phyloP scores from a whole-genome alignment of 352 stramenopile species.

The Globisporangium alternatum region DNA sequence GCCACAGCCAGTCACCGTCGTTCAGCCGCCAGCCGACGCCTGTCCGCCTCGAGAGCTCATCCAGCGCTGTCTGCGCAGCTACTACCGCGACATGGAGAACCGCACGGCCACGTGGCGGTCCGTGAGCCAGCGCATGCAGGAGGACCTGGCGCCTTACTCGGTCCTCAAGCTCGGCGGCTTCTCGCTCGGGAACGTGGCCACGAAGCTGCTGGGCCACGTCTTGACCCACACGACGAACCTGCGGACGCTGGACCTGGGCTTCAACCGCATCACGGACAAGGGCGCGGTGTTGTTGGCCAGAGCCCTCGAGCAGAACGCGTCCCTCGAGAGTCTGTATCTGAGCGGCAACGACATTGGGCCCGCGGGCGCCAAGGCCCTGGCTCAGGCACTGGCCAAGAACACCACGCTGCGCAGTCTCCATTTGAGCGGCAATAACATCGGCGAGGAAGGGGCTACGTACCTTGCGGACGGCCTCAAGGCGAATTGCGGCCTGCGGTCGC shows the following conservation, averaged over 20 bases:
- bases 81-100: conserved; percentile 46
- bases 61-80: conserved; percentile 50
- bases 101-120: conserved; percentile 23
- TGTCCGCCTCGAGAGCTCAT: conserved; percentile 65
- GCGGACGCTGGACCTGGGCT: conserved; percentile 68
- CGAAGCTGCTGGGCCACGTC: conserved; percentile 56
- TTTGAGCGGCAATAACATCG: conserved; percentile 83
- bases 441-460: conserved; percentile 55
- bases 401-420: conserved; percentile 60
- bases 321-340: conserved; percentile 72
- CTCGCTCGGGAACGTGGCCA: conserved; percentile 63
- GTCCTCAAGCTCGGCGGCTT: conserved; percentile 80
- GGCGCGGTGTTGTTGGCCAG: conserved; percentile 53
- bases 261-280: conserved; percentile 77
- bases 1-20: not conserved
- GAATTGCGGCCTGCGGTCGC: conserved; percentile 47
- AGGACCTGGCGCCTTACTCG: conserved; percentile 55
- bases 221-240: conserved; percentile 40
- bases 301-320: conserved; percentile 56
- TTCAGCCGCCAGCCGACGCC: not conserved
- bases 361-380: conserved; percentile 39
- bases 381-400: conserved; percentile 53
- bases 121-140: conserved; percentile 46
- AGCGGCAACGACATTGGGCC: conserved; percentile 82
- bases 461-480: conserved; percentile 51